A percentile compares a stretch with the other conserved stretches of the same genome.
Conservation (phyloP, 257 asterid species). For the Nemophila menziesii region DNA sequence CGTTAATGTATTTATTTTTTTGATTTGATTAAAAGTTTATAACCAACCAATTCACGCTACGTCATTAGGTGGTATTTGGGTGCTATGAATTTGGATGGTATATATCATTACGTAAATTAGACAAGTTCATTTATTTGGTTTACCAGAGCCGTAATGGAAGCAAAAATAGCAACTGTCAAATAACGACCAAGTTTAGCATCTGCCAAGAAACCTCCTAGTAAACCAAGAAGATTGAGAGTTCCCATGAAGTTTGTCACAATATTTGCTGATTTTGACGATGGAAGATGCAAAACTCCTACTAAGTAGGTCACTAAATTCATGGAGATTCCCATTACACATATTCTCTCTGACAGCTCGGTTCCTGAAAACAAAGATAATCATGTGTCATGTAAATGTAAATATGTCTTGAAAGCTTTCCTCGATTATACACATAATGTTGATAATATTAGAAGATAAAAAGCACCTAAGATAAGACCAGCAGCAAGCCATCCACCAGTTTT, state of each 20-base stretch:
- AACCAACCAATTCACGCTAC: no score
- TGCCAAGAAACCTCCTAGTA: slow-evolving; percentile 76
- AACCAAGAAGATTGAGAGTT: slow-evolving; percentile 71
- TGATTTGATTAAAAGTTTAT: no score
- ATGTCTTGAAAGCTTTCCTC: background rate
- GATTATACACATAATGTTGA: background rate
- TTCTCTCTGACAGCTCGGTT: slow-evolving; percentile 78
- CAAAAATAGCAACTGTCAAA: slow-evolving; percentile 56
- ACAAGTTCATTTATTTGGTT: background rate
- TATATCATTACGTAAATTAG: background rate
- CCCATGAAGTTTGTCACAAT: slow-evolving; percentile 87
- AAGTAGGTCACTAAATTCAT: slow-evolving; percentile 78
- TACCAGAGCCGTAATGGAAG: slow-evolving; percentile 63
- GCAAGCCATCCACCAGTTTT: slow-evolving; percentile 84
- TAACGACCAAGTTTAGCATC: slow-evolving; percentile 88
- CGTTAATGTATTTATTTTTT: no score
- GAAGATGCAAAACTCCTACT: slow-evolving; percentile 60
- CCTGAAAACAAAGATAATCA: slow-evolving; percentile 19
- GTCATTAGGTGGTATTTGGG: no score
- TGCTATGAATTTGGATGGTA: no score
- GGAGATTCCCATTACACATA: slow-evolving; percentile 79
- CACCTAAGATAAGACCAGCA: slow-evolving; percentile 81
- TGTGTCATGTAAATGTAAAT: background rate
- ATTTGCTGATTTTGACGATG: slow-evolving; percentile 63
- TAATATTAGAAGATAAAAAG: background rate